phyloP scores from a whole-genome alignment of 75 land plant genomes.

The Pinus taeda region DNA sequence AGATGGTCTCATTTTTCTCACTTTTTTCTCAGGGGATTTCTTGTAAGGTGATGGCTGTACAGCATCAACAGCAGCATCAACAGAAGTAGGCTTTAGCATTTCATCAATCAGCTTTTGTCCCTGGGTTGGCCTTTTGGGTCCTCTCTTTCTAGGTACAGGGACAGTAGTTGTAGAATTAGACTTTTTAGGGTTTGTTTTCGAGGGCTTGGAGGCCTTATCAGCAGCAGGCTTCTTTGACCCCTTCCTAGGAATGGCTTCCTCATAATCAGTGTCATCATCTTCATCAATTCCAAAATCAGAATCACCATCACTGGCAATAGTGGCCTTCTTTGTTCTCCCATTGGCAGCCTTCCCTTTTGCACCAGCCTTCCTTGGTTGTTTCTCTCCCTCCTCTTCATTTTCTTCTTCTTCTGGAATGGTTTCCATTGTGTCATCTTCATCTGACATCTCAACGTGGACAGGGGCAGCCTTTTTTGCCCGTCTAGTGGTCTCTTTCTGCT shows the following conservation, averaged over 20 bases:
- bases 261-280: conserved; percentile 15
- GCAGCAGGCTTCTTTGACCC: conserved; percentile 13
- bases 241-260: background rate
- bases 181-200: background rate
- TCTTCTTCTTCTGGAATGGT: conserved; percentile 25
- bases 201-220: conserved; percentile 2
- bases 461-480: conserved; percentile 26
- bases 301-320: conserved; percentile 22
- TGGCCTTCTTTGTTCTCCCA: conserved; percentile 30
- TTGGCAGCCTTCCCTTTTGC: conserved; percentile 13
- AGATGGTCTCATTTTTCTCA: conserved; percentile 85
- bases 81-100: conserved; percentile 16
- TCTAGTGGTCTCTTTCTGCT: conserved; percentile 29
- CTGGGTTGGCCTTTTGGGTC: conserved; percentile 20
- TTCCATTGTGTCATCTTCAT: conserved; percentile 24
- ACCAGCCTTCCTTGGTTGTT: background rate
- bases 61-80: too few species aligned
- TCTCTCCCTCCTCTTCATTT: conserved; percentile 10
- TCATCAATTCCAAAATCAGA: conserved; percentile 13
- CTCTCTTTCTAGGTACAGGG: conserved; percentile 29
- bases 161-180: conserved; percentile 18
- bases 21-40: conserved; percentile 79
- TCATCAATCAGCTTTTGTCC: conserved; percentile 62
- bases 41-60: conserved; percentile 18
- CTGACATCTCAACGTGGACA: conserved; percentile 7